Base-by-base conservation (phyloP, 768 basidiomycete genomes). In the Auricularia sp. region DNA sequence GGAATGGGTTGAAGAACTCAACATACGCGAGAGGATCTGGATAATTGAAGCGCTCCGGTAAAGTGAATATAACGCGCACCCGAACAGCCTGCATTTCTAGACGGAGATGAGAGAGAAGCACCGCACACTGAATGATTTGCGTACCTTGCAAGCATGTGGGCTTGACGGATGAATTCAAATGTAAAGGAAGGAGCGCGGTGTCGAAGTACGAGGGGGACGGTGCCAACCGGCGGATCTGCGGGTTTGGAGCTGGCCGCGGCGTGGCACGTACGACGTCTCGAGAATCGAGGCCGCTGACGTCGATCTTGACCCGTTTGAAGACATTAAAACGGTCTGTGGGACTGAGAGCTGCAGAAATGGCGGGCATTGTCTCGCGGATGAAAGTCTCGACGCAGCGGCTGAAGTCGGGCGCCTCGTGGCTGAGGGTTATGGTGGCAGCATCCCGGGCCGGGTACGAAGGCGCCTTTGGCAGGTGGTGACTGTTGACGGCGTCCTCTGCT, bases 1-100 rank as follows among this genome's bases (percentile, higher is more conserved):
- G 18, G 61, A 72, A 64, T 1, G 65, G 62, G 1, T 61, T 71
- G 62, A 70, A 73, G 67, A 68, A 72, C 35, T 73, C 66, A 16
- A 73, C 44, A 44, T 74, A 74, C 1, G 70, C 68, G 10, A 73
- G 65, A 0, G 66, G 65, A 29, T 62, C 64, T 2, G 65, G n/a
- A 34, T 60, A 64, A 6, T 61, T n/a, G 36, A 58, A 61, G 14
- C 53, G 43, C 3, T n/a, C 16, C 1, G 66, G 68, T 1, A 67
- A 56, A 11, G 53, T 35, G 61, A 68, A 68, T 3, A 65, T 61
- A 3, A 64, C 66, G 7, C 64, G 64, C 36, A 68, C 51, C 8
- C 58, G 66, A 3, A 61, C 68, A 47, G 63, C 64, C 16, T 62
- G 68, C 10, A 44, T 44, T 36, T 44, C 12, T 5, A 23, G 18